phyloP scores from a whole-genome alignment of 495 filamentous ascomycete species.

The Cercophora samala region DNA sequence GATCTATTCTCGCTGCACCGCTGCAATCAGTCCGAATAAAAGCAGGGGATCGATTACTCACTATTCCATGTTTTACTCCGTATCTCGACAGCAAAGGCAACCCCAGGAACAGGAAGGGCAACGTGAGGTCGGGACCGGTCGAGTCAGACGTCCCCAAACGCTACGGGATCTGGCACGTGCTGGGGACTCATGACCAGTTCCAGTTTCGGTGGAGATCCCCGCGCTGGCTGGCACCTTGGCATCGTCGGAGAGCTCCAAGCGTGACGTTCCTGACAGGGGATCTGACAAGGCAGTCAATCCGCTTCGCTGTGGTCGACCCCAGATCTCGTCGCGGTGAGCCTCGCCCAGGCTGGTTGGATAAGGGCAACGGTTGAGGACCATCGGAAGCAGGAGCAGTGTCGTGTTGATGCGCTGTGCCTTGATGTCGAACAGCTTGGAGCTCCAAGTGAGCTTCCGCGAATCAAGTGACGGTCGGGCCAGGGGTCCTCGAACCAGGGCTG shows the following conservation, averaged over 20 bases:
- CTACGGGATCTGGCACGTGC: slow-evolving; percentile 21
- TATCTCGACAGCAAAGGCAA: not conserved
- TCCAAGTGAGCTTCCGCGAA: slow-evolving; percentile 18
- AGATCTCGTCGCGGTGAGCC: not conserved
- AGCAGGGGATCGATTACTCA: not conserved
- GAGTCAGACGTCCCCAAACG: slow-evolving; percentile 17
- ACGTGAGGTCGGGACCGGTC: not conserved
- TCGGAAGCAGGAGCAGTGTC: slow-evolving; percentile 3
- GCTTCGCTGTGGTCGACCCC: not conserved
- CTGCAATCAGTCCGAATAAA: not conserved
- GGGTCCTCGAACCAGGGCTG: slow-evolving; percentile 4
- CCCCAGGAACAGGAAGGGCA: not conserved
- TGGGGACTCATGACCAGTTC: slow-evolving; percentile 22
- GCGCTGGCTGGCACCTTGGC: slow-evolving; percentile 14
- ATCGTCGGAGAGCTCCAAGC: slow-evolving; percentile 16
- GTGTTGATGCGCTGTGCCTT: slow-evolving; percentile 8
- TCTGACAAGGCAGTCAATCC: slow-evolving; percentile 9
- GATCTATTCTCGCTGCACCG: not conserved
- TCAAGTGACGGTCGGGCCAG: slow-evolving; percentile 13
- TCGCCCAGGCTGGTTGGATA: slow-evolving; percentile 2
- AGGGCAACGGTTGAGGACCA: not conserved
- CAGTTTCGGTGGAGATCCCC: slow-evolving; percentile 15
- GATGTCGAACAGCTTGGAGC: slow-evolving; percentile 9
- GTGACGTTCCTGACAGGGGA: slow-evolving; percentile 21
- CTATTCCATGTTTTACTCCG: slow-evolving; percentile 19